A percentile compares a stretch with the other conserved stretches of the same genome.
These are phyloP conservation scores for Erodium texanum DNA, from an alignment of 441 rosid species.

Conservation along the genomic window DNA sequence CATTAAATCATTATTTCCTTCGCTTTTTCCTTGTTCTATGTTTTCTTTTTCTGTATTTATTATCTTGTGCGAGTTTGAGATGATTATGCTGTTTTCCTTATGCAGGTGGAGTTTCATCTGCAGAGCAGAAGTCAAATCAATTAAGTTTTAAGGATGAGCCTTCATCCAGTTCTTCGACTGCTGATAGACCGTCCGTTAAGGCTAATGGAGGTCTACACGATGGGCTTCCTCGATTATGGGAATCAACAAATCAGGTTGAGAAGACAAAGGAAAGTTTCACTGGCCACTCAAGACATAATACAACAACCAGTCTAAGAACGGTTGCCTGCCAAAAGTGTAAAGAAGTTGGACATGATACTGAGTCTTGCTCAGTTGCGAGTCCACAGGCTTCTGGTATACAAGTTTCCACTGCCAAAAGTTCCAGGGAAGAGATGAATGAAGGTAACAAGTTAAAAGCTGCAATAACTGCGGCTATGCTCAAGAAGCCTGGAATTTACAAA, in stretches of 20 bases:
- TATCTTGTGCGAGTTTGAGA: conserved; percentile 10
- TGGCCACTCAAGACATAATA: conserved; percentile 38
- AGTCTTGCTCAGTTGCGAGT: conserved; percentile 33
- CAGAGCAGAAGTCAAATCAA: conserved; percentile 44
- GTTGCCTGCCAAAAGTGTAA: conserved; percentile 41
- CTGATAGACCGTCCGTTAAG: conserved; percentile 37
- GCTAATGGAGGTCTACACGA: conserved; percentile 42
- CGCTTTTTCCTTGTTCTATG: conserved; percentile 15
- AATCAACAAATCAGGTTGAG: conserved; percentile 46
- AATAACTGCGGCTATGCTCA: conserved; percentile 69
- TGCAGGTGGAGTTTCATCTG: conserved; percentile 46
- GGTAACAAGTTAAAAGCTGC: conserved; percentile 69
- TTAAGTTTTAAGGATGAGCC: conserved; percentile 55
- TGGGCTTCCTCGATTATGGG: conserved; percentile 40
- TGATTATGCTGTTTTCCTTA: conserved; percentile 17
- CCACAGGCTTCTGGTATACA: conserved; percentile 43
- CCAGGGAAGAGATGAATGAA: conserved; percentile 40
- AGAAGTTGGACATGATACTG: conserved; percentile 55
- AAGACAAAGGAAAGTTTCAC: conserved; percentile 41
- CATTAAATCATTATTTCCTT: conserved; percentile 5
- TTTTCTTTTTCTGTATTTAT: not conserved
- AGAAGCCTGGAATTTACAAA: conserved; percentile 60
- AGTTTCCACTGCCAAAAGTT: conserved; percentile 36
- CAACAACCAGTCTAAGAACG: conserved; percentile 33
- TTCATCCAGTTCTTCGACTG: conserved; percentile 47